Evolutionary conservation across 108 stramenopile genomes (phyloP), one percentile per base, ranked within the genome.

Genomic region (Conticribra weissflogii): DNA sequence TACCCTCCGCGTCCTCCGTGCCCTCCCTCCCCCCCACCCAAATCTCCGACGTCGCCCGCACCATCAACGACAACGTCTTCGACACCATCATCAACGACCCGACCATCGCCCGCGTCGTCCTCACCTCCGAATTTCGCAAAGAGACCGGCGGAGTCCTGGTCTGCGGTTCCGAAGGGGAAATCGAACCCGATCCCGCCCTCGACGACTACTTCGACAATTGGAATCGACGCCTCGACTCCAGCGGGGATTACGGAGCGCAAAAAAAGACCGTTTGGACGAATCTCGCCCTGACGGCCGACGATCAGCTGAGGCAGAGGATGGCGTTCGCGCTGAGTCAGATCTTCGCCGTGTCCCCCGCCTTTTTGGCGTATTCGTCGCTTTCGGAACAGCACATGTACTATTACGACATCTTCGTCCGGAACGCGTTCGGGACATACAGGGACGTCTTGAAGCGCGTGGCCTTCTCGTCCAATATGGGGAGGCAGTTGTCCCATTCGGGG

Each of bases 391-490:
- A 74, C 52, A 15, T 75, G 28, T 54, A 48, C 1, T 88, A 73
- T 57, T 88, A 86, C 51, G 87, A 91, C 58, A 86, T 91, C 50
- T 91, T 88, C 79, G 82, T 86, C 18, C 63, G 54, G 14, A 54
- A 81, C 56, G 74, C 68, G 4, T 68, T 63, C 5, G 70, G 62
- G 16, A 76, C 64, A 54, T 75, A 63, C 28, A 12, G 44, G 23
- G 75, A 81, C 23, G 30, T 81, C 15, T 52, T 82, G 47, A 51
- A 56, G 29, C 67, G 78, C 50, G 41, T 81, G 15, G 28, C 66
- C 28, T 78, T 54, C 46, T 19, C 23, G 12, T 48, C 68, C 19
- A 33, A 47, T 28, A 76, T 76, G 81, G 81, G 62, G 30, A n/a
- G 17, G 46, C 72, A 73, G 36, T 56, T 82, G 19, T 51, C 65